Conservation (phyloP, 495 filamentous ascomycete genomes). For the Neurospora discreta region DNA sequence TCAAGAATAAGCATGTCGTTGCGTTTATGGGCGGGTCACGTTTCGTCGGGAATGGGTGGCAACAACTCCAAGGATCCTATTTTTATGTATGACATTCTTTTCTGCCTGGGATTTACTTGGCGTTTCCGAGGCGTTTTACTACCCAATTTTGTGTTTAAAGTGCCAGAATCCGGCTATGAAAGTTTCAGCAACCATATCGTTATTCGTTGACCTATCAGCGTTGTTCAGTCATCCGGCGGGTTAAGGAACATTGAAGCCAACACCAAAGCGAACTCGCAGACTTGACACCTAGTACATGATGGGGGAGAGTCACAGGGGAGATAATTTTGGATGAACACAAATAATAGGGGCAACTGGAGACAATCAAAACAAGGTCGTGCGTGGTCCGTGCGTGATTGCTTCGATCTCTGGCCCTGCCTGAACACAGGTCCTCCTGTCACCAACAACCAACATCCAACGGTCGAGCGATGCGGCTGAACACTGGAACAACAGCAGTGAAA, state of each 20-base stretch:
- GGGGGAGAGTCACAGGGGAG: too few species aligned
- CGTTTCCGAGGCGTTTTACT: not conserved
- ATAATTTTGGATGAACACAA: not conserved
- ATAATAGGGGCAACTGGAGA: not conserved
- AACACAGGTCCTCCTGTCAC: not conserved
- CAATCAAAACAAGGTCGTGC: not conserved
- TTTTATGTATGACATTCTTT: not conserved
- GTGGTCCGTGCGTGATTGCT: not conserved
- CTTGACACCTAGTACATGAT: too few species aligned
- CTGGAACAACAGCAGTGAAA: not conserved
- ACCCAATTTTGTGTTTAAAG: not conserved
- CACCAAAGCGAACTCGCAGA: not conserved
- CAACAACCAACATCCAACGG: not conserved
- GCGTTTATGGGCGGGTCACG: not conserved
- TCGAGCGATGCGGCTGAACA: not conserved
- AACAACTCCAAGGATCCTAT: not conserved
- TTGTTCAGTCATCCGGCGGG: not conserved
- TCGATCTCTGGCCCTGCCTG: not conserved
- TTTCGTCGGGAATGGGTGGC: not conserved
- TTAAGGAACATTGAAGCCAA: too few species aligned
- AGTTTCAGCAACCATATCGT: not conserved
- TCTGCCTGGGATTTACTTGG: not conserved
- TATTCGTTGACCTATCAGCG: not conserved
- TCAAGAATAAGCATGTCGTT: not conserved
- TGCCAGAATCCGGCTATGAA: not conserved